Evolutionary conservation across 2,329 filamentous ascomycete genomes (phyloP), one percentile per base, ranked within the genome.

Genomic region (Septoria petroselini): DNA sequence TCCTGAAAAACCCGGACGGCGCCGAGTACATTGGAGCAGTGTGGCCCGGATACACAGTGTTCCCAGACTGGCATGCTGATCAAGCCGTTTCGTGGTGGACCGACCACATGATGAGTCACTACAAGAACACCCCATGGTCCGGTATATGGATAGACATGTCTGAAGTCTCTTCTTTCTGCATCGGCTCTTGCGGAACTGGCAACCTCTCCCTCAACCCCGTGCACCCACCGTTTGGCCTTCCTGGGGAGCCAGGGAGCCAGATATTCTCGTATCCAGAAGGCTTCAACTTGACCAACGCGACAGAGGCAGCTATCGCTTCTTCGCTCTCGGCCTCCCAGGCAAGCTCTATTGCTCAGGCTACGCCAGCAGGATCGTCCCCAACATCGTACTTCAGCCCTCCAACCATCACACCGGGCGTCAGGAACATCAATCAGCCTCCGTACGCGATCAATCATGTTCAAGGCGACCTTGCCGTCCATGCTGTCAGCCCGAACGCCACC

Each of bases 401-500:
- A 34, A 30, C 57, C 23, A 53, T 60, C 12, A 65, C 61, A 11
- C 57, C 62, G 33, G 61, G 60, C 14, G 59, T 63, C 4, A 49
- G 62, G 7, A 62, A 66, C 43, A 53, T 66, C 31, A 62, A 61
- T 46, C 61, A 57, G 44, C 63, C 64, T n/a, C 64, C 64, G 1
- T 66, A 66, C 44, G 59, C 59, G 2, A 62, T 66, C 57, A 65
- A 66, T 44, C 60, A 61, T 25, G 79, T 82, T 33, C 77, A 86
- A 35, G 86, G 85, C 12, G 85, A 88, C 61, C 75, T 91, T 17
- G 83, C 81, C 12, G 82, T 84, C 2, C 82, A 88, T 60, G 86
- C 87, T 1, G 76, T 91, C 19, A 83, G 81, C 52, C 86, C 87
- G 0, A 89, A 93, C 61, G 84, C 88, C 0, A 89, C 85, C 2